Evolutionary conservation across 495 filamentous ascomycete species (phyloP), one percentile per base, ranked within the genome.

Genomic region (Ramalina intermedia): DNA sequence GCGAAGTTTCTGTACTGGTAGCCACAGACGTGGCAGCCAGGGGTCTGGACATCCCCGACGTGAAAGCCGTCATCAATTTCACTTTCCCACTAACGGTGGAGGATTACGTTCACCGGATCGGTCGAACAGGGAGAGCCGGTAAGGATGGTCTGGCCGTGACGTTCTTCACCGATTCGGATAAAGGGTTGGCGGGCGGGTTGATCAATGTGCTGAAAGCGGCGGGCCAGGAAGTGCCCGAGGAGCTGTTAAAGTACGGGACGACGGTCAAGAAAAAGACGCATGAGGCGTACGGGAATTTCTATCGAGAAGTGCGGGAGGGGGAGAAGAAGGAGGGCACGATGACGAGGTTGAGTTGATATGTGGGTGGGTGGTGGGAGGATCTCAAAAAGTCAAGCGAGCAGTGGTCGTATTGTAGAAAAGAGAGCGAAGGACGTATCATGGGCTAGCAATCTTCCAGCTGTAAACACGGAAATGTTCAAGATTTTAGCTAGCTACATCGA

Each of bases 201-300:
- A 82, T 96, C 63, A 96, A 96, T 60, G 87, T 98, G 43, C 72
- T 98, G 36, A 87, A 84, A 61, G 84, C 79, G 9, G 89, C 91
- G 5, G 84, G 85, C 43, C 91, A 96, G 59, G 72, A 79, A 5
- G 84, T 98, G 1, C 91, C 91, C 4, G 86, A 95, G 35, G 82
- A 80, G 12, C 66, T 96, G 35, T 63, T 95, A 52, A 94, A 91
- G 60, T 98, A 94, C 53, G 91, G 91, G 47, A 90, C 85, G n/a
- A 96, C 89, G 13, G 91, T 98, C 27, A 96, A 96, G 75, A 94
- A 93, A 74, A 96, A 96, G 85, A 78, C 76, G 38, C 90, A 98
- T 64, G 84, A 84, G 47, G 80, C 80, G 8, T 98, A 96, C 61
- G 91, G 91, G 40, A 85, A 86, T 1, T 96, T 95, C 58, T 93